Base-by-base conservation (phyloP, 2,329 filamentous ascomycete genomes). In the Neoascochyta sp. region DNA sequence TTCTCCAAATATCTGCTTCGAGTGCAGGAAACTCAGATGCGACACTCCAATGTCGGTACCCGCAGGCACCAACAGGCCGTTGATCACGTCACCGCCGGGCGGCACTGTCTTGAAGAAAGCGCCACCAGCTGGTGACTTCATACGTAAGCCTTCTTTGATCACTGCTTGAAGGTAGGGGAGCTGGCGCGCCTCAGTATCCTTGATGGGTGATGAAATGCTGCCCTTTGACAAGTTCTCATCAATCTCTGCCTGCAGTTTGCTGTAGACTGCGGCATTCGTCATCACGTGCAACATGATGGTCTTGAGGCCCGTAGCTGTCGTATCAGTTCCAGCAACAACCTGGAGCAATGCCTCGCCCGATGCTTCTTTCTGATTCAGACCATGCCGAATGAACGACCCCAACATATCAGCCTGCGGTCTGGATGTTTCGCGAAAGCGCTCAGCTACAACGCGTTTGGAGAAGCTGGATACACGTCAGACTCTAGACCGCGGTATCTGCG, bases 321-420 rank as follows among this genome's bases (percentile, higher is more conserved):
- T 77, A 34, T 78, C 75, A 1, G 70, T 73, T 6, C 75, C 76
- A 4, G 74, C 74, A n/a, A 74, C 61, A 20, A 70, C 65, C 26
- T 70, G 66, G 1, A 66, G 57, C 4, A 69, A 39, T 1, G 63
- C 65, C 36, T 70, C 67, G 10, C 60, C 62, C 19, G 68, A 64
- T 11, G 64, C 51, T 43, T 70, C 52, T 10, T 56, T 54, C 29
- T 64, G 60, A 3, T 50, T 60, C 5, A 71, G 51, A 45, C 62
- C 63, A 33, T 68, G 66, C 4, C 57, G 58, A 33, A 73, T 64
- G 39, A 74, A 74, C 0, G 68, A 67, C 10, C 63, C 68, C 1
- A 76, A 62, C 72, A 76, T 76, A 33, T 76, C 73, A 9, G 53
- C 50, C 3, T 64, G 56, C 0, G 62, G 53, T 24, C 68, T 62